phyloP scores from a whole-genome alignment of 2,329 filamentous ascomycete species.

The Didymella pomorum region DNA sequence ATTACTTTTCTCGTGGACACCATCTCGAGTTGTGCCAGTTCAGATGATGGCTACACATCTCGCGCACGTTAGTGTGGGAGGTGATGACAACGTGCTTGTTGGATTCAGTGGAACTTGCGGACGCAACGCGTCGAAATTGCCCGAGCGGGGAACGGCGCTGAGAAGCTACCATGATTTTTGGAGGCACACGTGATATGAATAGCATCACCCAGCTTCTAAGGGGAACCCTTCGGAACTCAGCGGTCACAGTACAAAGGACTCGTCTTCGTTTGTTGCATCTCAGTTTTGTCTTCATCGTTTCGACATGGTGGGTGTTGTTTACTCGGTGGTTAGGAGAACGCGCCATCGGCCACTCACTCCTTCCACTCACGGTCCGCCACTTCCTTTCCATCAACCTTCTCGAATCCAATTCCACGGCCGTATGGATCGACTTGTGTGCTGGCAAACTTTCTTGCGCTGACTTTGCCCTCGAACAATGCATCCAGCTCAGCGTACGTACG shows the following conservation, averaged over 20 bases:
- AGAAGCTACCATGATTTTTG: background rate
- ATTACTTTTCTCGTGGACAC: constrained; percentile 17
- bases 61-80: background rate
- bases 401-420: constrained; percentile 20
- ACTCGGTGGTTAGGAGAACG: background rate
- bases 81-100: background rate
- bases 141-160: constrained; percentile 7
- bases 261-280: background rate
- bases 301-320: background rate
- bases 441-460: constrained; percentile 38
- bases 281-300: background rate
- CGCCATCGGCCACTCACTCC: constrained; percentile 16
- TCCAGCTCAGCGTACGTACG: constrained; percentile 86
- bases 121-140: background rate
- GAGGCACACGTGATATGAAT: background rate
- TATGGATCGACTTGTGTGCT: constrained; percentile 35
- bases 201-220: background rate
- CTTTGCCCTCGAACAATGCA: constrained; percentile 71
- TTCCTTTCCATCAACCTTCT: constrained; percentile 22
- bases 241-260: background rate
- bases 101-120: background rate
- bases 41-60: background rate
- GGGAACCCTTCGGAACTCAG: background rate
- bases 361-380: constrained; percentile 24
- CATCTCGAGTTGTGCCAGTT: background rate